Percentiles rank a stretch among this genome's conserved stretches.
Conservation (phyloP, 2,329 filamentous ascomycete species). For the Salinomyces thailandicus region DNA sequence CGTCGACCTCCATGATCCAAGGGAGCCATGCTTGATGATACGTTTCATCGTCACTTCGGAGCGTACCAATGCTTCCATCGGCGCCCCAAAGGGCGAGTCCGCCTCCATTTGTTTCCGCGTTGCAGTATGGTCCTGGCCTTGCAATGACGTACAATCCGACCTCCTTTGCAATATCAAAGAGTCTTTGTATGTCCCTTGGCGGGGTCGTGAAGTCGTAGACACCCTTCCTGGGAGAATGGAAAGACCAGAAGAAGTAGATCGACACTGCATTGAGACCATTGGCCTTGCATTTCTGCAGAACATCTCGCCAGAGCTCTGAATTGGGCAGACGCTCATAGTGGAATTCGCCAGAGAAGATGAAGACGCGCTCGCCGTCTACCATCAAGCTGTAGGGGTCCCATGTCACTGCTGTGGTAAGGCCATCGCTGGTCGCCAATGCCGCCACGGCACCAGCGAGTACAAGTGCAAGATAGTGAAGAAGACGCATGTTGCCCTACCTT, state of each 20-base stretch:
- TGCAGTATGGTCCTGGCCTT: conserved; percentile 52
- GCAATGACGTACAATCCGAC: conserved; percentile 45
- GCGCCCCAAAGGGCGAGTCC: conserved; percentile 54
- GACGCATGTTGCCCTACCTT: neutral
- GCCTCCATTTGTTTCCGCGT: conserved; percentile 51
- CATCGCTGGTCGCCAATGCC: conserved; percentile 23
- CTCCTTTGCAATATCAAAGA: conserved; percentile 32
- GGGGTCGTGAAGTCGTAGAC: conserved; percentile 40
- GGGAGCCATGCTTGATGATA: conserved; percentile 39
- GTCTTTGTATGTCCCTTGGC: conserved; percentile 38
- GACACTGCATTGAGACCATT: conserved; percentile 13
- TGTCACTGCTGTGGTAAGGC: conserved; percentile 38
- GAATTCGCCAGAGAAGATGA: conserved; percentile 45
- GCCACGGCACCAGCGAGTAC: neutral
- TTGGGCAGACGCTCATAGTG: conserved; percentile 45
- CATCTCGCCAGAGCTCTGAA: conserved; percentile 40
- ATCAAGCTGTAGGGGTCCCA: conserved; percentile 47
- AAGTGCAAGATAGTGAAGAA: neutral
- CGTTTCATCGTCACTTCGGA: conserved; percentile 41
- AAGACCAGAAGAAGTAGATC: conserved; percentile 22
- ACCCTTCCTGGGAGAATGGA: conserved; percentile 15
- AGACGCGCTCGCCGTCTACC: conserved; percentile 41
- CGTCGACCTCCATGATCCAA: conserved; percentile 38
- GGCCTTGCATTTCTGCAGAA: conserved; percentile 42
- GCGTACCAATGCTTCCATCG: conserved; percentile 46